Evolutionary conservation across 768 basidiomycete species (phyloP), one percentile per base, ranked within the genome.

Genomic region (Xerocomus spinulosus): DNA sequence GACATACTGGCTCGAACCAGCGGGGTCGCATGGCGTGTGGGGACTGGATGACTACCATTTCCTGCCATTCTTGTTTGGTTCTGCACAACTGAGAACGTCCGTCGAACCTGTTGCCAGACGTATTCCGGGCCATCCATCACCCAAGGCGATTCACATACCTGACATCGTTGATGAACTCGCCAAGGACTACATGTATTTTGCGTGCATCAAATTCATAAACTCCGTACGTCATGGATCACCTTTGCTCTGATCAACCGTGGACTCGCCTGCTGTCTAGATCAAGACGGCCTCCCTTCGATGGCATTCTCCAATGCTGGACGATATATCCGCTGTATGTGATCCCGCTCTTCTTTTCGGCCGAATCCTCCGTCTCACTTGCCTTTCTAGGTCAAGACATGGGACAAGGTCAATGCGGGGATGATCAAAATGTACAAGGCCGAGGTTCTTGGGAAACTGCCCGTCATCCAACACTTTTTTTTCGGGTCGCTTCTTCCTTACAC

Each of bases 301-400:
- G 95, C 95, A 99, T 70, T 96, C 92, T 0, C 95, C 95, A 1
- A 98, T 99, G 95, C 79, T 99, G 7, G 92, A 97, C 65, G 95
- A 98, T 61, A 98, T 98, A 46, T 94, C 92, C 1, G 92, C 86
- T 0, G 92, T 70, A 51, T 34, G 74, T 58, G 37, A 24, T 25
- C 15, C 10, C 10, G 26, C 26, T 28, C 26, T 29, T 4, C 14
- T 15, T 15, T 34, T 26, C 12, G 14, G 7, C 30, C 13, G 3
- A 12, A 14, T 12, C 13, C 5, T 12, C 15, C 23, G 9, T 8
- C 24, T 3, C 5, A 3, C 33, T n/a, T 3, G n/a, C 7, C 21
- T 25, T 6, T 46, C 20, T 36, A 73, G 84, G 84, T 91, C 4
- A 92, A 88, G 67, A 85, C 88, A 9, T 98, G 95, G 95, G 88